Evolutionary conservation across 768 basidiomycete genomes (phyloP), one percentile per base, ranked within the genome.

Genomic region (Termitomyces sp.): DNA sequence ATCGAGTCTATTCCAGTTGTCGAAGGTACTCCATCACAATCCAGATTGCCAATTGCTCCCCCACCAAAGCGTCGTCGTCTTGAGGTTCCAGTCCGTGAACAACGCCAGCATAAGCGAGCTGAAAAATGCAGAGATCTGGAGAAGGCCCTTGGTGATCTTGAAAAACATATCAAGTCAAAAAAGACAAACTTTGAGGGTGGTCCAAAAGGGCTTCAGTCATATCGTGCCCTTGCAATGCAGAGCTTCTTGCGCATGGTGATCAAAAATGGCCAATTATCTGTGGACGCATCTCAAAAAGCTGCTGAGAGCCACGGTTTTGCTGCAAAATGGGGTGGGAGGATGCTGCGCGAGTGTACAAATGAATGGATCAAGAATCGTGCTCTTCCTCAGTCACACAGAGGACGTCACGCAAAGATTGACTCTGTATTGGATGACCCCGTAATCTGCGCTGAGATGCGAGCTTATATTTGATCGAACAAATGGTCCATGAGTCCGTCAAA

Each of bases 401-500:
- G 70, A 4, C 13, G 28, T 4, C 74, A 76, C 50, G 38, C 30
- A 13, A 75, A 75, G 49, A 36, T 63, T 0, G 69, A 59, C 58
- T 68, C 69, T 20, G 54, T 75, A 4, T 64, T 72, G 23, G 44
- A 64, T 32, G 70, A 74, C 50, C 70, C 72, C 13, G 55, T 13
- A 4, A 67, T 72, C 49, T 7, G 16, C 13, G 70, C 67, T 20
- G 73, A 72, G 53, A 58, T 74, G 14, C 58, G 67, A 1, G 57
- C 71, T 32, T 75, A 63, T 60, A 18, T 74, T 23, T 63, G 68
- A 5, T 69, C 70, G 28, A 67, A 76, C 50, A 75, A 75, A 63
- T 72, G 74, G 75, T 56, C 69, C 40, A 72, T 74, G 60, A 53
- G 71, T 62, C 73, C 73, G 10, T 59, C 49, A 36, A 77, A 72